phyloP scores from a whole-genome alignment of 2,329 filamentous ascomycete genomes.

The Lachnellula suecica region DNA sequence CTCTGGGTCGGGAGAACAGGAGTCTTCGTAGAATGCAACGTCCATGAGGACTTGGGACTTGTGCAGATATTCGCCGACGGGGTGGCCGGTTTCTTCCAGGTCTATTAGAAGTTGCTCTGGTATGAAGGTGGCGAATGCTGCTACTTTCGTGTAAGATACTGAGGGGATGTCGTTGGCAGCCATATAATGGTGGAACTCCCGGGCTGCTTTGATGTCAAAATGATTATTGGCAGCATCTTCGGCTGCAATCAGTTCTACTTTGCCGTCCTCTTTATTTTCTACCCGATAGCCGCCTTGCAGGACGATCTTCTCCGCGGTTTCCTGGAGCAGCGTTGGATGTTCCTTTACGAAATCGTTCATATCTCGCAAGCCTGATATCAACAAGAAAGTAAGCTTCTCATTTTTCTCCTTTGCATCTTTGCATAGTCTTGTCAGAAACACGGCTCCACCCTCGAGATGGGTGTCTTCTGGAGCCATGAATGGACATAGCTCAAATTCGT shows the following conservation, averaged over 20 bases:
- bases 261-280: slow-evolving; percentile 3
- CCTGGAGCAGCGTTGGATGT: slow-evolving; percentile 11
- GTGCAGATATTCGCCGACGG: slow-evolving; percentile 22
- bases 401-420: slow-evolving; percentile 9
- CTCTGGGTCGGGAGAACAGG: slow-evolving; percentile 12
- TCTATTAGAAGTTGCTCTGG: slow-evolving; percentile 17
- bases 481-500: slow-evolving; percentile 22
- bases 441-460: slow-evolving; percentile 9
- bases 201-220: slow-evolving; percentile 21
- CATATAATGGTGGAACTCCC: slow-evolving; percentile 22
- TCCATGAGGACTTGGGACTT: slow-evolving; percentile 25
- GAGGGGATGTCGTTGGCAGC: slow-evolving; percentile 19
- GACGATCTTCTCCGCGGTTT: slow-evolving; percentile 16
- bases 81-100: slow-evolving; percentile 19
- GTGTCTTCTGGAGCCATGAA: slow-evolving; percentile 20
- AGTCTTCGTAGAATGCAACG: slow-evolving; percentile 21
- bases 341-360: slow-evolving; percentile 18
- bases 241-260: slow-evolving; percentile 3
- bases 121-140: slow-evolving; percentile 22
- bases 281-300: slow-evolving; percentile 27
- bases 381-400: slow-evolving; percentile 25
- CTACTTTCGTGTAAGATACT: slow-evolving; percentile 25
- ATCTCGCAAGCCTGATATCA: slow-evolving; percentile 28
- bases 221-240: slow-evolving; percentile 24
- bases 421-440: slow-evolving; percentile 17